Base-by-base conservation (phyloP, 352 stramenopile species). In the Pythium rhizo-oryzae region DNA sequence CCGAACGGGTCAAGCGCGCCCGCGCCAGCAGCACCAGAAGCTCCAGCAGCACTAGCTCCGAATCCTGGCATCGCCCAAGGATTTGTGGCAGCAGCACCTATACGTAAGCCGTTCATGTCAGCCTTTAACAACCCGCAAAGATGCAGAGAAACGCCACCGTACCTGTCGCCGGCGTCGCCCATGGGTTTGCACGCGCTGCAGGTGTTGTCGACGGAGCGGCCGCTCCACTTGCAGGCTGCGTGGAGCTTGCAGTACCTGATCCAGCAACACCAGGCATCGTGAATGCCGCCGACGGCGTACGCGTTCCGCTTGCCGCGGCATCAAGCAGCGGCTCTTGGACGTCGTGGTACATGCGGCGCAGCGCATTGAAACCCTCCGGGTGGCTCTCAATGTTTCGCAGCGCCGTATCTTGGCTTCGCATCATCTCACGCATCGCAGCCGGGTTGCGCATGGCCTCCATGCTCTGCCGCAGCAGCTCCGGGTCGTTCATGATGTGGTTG, bases 391-490 rank as follows among this genome's bases (percentile, higher is more conserved):
- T 96, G 75, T 99, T 97, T 49, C 87, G 89, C 80, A 99, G 86
- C 19, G 97, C 97, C 52, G 98, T 96, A 80, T 99, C 97, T 74
- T 99, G 97, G 78, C 85, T 97, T 8, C 97, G 87, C 96, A 99
- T 99, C 79, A 98, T 97, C 70, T 99, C 94, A 46, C 96, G 92
- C 91, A 98, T 98, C 19, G 91, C 91, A 7, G 83, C 86, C 16
- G 97, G 97, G 77, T 99, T 99, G 51, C 96, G 89, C 91, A 99
- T 98, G 67, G 98, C 98, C 73, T 99, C 92, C 85, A 99, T 98
- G 65, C 88, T 96, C 65, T 98, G 88, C 23, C 96, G 79, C 53
- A 99, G 81, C 55, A 99, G 74, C 63, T 97, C 93, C 0, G 97
- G 97, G 81, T 99, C 96, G 65, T 97, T 96, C 65, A 99, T 85